A percentile compares a stretch with the other conserved stretches of the same genome.
phyloP scores from a whole-genome alignment of 176 grass and related monocot genomes.

The Echinochloa phyllopogon region DNA sequence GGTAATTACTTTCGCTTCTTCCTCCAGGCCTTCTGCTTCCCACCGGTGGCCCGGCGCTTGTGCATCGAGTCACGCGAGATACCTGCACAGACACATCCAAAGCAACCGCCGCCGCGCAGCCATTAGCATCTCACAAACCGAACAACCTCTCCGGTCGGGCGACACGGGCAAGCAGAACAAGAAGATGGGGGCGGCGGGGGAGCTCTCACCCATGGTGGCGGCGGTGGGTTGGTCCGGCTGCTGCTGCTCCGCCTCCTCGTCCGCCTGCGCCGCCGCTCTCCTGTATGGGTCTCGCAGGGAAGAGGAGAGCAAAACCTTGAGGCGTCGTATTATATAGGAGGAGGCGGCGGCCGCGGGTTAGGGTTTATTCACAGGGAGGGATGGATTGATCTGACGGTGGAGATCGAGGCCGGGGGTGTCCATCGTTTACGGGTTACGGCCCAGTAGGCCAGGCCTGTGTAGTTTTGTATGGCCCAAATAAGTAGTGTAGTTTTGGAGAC shows the following conservation, averaged over 20 bases:
- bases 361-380: conserved; percentile 33
- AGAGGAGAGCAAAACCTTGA: conserved; percentile 27
- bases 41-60: conserved; percentile 68
- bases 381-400: background rate
- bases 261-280: conserved; percentile 48
- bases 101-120: background rate
- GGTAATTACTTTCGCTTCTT: conserved; percentile 58
- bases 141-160: background rate
- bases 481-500: too few relatives aligned
- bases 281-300: conserved; percentile 1
- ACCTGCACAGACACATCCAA: conserved; percentile 32
- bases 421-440: background rate
- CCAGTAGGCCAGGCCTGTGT: background rate
- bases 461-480: background rate
- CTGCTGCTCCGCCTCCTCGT: conserved; percentile 20
- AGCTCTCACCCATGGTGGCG: conserved; percentile 50
- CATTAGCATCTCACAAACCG: background rate
- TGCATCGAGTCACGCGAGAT: conserved; percentile 72
- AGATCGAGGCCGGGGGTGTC: background rate
- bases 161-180: background rate
- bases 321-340: conserved; percentile 18
- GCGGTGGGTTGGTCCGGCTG: background rate
- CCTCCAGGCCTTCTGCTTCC: conserved; percentile 57
- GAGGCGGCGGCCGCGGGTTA: background rate
- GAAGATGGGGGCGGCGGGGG: too few relatives aligned